Evolutionary conservation across 2,329 filamentous ascomycete species (phyloP).

Genomic region (Dryadomyces quercivorus): DNA sequence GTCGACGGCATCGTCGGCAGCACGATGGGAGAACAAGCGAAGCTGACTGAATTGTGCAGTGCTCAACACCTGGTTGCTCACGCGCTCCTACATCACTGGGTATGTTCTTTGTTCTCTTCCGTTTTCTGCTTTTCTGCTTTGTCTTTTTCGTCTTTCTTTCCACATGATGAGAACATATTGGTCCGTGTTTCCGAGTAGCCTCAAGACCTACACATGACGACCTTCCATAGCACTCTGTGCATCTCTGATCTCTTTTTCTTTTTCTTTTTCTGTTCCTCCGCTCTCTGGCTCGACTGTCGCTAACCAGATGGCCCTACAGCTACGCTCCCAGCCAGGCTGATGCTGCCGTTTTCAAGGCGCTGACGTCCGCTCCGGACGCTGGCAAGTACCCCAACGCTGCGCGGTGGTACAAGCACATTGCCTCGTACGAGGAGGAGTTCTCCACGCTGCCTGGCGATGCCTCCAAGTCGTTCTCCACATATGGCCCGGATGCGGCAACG

Average conservation of each 20-base stretch:
- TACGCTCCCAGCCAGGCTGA: conserved; percentile 79
- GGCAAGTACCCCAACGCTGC: conserved; percentile 87
- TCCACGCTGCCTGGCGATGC: conserved; percentile 81
- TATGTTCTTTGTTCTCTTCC: conserved; percentile 33
- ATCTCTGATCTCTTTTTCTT: conserved; percentile 43
- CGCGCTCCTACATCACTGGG: conserved; percentile 66
- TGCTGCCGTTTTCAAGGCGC: conserved; percentile 86
- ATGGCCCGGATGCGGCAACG: conserved; percentile 74
- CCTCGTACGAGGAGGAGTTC: conserved; percentile 88
- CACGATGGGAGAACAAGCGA: background rate
- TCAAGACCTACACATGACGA: conserved; percentile 76
- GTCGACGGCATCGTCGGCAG: background rate
- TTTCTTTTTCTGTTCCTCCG: background rate
- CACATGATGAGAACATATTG: conserved; percentile 64
- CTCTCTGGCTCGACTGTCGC: background rate
- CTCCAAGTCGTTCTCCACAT: conserved; percentile 75
- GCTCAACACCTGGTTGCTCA: conserved; percentile 53
- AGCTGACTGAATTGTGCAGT: conserved; percentile 24
- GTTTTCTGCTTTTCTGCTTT: conserved; percentile 26
- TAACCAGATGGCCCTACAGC: conserved; percentile 18
- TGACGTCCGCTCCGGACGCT: conserved; percentile 62
- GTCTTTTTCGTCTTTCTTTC: background rate
- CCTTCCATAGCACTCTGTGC: conserved; percentile 50
- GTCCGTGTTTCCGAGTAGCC: conserved; percentile 78
- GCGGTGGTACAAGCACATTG: conserved; percentile 98